Evolutionary conservation across 2,329 filamentous ascomycete genomes (phyloP).

Genomic region (Apiospora aurea): DNA sequence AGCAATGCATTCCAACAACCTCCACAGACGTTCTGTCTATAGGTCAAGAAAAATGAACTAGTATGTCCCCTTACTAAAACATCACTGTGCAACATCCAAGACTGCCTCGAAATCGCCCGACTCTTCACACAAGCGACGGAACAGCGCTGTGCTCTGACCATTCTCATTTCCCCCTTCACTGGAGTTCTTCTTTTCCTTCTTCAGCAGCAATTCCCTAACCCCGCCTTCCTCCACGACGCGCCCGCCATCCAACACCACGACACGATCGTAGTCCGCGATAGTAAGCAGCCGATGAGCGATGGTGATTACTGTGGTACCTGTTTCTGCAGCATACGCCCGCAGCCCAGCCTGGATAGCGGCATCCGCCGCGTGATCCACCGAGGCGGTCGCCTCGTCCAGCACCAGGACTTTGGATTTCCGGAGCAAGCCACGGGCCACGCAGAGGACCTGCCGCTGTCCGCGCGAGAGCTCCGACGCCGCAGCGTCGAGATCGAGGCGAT

Average conservation of each 20-base stretch:
- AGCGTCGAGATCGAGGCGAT: neutral
- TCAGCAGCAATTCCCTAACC: neutral
- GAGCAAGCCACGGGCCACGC: conserved; percentile 28
- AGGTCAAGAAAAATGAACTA: too few species aligned
- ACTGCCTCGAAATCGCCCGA: neutral
- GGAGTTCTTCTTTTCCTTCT: neutral
- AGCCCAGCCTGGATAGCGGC: neutral
- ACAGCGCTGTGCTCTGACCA: neutral
- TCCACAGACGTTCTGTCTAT: neutral
- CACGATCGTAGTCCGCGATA: conserved; percentile 13
- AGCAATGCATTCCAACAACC: neutral
- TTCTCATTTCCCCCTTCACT: too few species aligned
- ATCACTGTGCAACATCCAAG: neutral
- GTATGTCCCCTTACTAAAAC: too few species aligned
- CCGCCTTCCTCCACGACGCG: conserved; percentile 8
- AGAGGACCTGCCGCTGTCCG: conserved; percentile 29
- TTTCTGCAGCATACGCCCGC: conserved; percentile 24
- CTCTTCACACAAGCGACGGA: conserved; percentile 7
- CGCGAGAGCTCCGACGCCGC: neutral
- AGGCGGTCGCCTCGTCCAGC: conserved; percentile 1
- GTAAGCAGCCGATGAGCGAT: conserved; percentile 25
- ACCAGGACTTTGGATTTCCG: neutral
- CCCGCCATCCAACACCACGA: conserved; percentile 21
- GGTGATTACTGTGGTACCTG: conserved; percentile 28
- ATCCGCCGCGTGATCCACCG: neutral